Evolutionary conservation across 1,284 basidiomycete species (phyloP), one percentile per base, ranked within the genome.

Genomic region (Volvariella volvacea): DNA sequence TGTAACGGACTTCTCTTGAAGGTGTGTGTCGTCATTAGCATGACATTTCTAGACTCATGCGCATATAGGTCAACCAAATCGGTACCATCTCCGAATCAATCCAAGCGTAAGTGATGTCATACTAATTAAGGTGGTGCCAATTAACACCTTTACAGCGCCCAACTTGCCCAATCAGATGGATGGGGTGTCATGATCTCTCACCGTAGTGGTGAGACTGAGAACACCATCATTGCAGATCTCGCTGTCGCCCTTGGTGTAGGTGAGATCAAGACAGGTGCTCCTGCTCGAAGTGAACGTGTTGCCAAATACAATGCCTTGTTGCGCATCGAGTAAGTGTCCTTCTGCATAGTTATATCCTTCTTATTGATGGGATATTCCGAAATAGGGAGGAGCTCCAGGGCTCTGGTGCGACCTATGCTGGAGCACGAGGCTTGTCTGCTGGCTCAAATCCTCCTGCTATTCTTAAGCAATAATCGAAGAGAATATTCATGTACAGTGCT

Each of bases 111-210:
- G 87, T 74, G 34, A 17, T 33, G 42, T 34, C 25, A 9, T 32
- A 36, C 12, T 36, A 22, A 32, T 6, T 39, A 45, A 38, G 43
- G 50, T 44, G 16, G 25, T 52, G 31, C 47, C 34, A 14, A 39
- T 9, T 19, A 22, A 19, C 12, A 25, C 28, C 50, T 6, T 46
- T 51, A 22, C 52, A 92, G 90, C 62, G 93, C 94, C 49, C 93
- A 97, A 71, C 91, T 99, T 61, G 70, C 94, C 44, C 94, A 98
- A 70, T 93, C 90, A 34, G 92, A 93, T 63, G 90, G 90, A 53
- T 99, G 95, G 95, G 93, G 91, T 66, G 91, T 98, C 71, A 99
- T 99, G 95, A 89, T 96, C 65, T 98, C 94, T 52, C 96, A 99
- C 82, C 93, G 96, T 58, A 93, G 88, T 52, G 95, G 95, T 65